Percentiles rank a stretch among this genome's conserved stretches.
These are phyloP conservation scores for Penicillium psychrofluorescens DNA, from an alignment of 495 filamentous ascomycete species.

Conservation along the genomic window DNA sequence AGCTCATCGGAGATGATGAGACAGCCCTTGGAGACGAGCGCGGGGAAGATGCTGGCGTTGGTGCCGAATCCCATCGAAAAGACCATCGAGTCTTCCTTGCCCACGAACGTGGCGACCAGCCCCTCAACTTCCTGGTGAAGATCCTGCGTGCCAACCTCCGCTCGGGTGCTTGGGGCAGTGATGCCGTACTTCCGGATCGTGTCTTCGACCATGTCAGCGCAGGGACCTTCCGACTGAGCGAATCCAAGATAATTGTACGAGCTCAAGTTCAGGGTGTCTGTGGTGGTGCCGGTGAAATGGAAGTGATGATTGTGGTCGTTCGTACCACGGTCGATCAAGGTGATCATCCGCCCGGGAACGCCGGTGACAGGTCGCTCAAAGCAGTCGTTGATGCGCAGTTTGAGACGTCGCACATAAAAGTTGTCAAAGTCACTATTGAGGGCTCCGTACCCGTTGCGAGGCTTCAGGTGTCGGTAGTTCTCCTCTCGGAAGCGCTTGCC, in stretches of 20 bases:
- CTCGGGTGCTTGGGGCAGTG: conserved; percentile 68
- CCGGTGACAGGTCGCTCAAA: conserved; percentile 88
- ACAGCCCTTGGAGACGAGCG: conserved; percentile 83
- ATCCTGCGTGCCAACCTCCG: conserved; percentile 81
- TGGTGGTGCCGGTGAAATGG: conserved; percentile 77
- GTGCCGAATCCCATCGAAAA: conserved; percentile 99
- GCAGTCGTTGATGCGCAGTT: conserved; percentile 92
- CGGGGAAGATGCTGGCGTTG: conserved; percentile 84
- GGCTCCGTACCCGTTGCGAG: conserved; percentile 85
- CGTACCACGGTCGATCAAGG: conserved; percentile 77
- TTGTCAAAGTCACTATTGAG: conserved; percentile 98
- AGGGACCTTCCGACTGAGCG: conserved; percentile 94
- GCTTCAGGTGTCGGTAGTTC: conserved; percentile 75
- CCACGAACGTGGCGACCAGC: conserved; percentile 81
- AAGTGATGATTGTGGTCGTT: conserved; percentile 86
- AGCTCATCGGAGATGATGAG: conserved; percentile 94
- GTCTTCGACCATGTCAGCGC: conserved; percentile 88
- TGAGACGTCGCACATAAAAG: conserved; percentile 89
- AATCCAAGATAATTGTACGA: conserved; percentile 99
- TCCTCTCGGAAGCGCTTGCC: conserved; percentile 87
- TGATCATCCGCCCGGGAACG: conserved; percentile 91
- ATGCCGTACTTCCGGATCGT: conserved; percentile 77
- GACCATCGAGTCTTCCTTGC: conserved; percentile 89
- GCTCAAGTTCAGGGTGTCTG: conserved; percentile 96
- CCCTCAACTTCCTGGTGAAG: conserved; percentile 83